Conservation (phyloP, 208 protist species). For the Endotrypanum monterogeii region DNA sequence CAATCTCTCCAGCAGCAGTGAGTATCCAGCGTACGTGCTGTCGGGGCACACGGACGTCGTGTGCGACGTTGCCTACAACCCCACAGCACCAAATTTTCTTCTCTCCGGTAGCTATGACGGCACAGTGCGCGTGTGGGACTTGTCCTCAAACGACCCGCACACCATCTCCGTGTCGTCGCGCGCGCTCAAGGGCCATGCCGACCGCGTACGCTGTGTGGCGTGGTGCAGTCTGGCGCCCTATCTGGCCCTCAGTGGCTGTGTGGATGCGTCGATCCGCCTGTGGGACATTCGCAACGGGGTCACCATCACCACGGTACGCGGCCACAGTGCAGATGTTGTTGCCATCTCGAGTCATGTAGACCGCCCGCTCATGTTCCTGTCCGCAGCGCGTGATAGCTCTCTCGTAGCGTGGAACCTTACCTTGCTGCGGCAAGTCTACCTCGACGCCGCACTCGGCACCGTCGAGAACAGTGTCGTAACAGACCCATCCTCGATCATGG, state of each 20-base stretch:
- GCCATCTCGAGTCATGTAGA: slow-evolving; percentile 75
- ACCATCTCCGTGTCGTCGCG: slow-evolving; percentile 67
- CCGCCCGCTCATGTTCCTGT: slow-evolving; percentile 91
- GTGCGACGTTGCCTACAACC: slow-evolving; percentile 80
- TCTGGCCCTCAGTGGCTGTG: slow-evolving; percentile 76
- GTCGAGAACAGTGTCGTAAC: slow-evolving; percentile 56
- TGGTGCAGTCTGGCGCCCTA: slow-evolving; percentile 90
- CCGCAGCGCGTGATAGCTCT: slow-evolving; percentile 85
- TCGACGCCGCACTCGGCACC: slow-evolving; percentile 73
- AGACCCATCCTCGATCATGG: slow-evolving; percentile 60
- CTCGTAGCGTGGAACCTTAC: slow-evolving; percentile 88
- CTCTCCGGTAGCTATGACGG: slow-evolving; percentile 87
- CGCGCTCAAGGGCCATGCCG: slow-evolving; percentile 76
- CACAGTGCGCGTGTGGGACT: slow-evolving; percentile 91
- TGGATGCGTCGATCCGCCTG: slow-evolving; percentile 84
- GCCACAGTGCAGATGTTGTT: slow-evolving; percentile 90
- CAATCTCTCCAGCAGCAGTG: slow-evolving; percentile 58
- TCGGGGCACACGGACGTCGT: slow-evolving; percentile 80
- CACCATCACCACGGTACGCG: slow-evolving; percentile 65
- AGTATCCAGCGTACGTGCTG: slow-evolving; percentile 51
- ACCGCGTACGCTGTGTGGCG: slow-evolving; percentile 66
- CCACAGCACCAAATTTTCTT: slow-evolving; percentile 68
- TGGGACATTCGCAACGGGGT: slow-evolving; percentile 87
- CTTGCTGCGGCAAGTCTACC: slow-evolving; percentile 61
- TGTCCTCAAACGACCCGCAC: slow-evolving; percentile 63